phyloP scores from a whole-genome alignment of 257 asterid species.

The Petunia axillaris region DNA sequence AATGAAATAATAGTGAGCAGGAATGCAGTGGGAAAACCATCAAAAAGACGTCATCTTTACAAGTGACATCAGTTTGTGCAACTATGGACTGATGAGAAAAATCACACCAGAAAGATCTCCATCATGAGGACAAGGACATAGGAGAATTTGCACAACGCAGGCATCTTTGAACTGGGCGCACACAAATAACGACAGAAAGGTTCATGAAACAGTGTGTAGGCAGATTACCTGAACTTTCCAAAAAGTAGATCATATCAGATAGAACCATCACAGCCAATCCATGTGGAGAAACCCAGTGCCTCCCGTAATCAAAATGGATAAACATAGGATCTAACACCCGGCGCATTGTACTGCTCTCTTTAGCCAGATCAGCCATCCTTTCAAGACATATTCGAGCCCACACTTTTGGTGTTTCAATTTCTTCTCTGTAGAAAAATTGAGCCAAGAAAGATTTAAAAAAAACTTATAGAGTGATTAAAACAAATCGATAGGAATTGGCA shows the following conservation, averaged over 20 bases:
- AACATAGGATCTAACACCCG: slow-evolving; percentile 89
- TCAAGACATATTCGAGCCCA: slow-evolving; percentile 96
- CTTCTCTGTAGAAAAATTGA: slow-evolving; percentile 62
- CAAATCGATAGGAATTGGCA: neutral
- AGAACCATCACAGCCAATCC: slow-evolving; percentile 79
- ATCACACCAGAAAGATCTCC: neutral
- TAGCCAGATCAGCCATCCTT: slow-evolving; percentile 87
- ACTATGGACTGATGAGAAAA: neutral
- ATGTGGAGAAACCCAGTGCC: slow-evolving; percentile 72
- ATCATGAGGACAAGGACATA: neutral
- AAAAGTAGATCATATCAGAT: slow-evolving; percentile 77
- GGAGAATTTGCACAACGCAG: neutral
- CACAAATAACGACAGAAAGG: neutral
- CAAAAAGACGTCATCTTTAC: slow-evolving; percentile 8
- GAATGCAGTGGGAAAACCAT: slow-evolving; percentile 9
- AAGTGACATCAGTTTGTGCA: neutral
- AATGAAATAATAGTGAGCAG: neutral
- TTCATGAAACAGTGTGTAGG: slow-evolving; percentile 15
- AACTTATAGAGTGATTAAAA: neutral
- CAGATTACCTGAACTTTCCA: slow-evolving; percentile 75
- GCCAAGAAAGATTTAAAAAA: slow-evolving; percentile 22
- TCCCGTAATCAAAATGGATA: slow-evolving; percentile 68
- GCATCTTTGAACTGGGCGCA: neutral
- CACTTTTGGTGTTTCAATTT: slow-evolving; percentile 76
- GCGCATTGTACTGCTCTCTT: slow-evolving; percentile 91